Evolutionary conservation across 306 rosid species (phyloP).

Genomic region (Datisca glomerata): DNA sequence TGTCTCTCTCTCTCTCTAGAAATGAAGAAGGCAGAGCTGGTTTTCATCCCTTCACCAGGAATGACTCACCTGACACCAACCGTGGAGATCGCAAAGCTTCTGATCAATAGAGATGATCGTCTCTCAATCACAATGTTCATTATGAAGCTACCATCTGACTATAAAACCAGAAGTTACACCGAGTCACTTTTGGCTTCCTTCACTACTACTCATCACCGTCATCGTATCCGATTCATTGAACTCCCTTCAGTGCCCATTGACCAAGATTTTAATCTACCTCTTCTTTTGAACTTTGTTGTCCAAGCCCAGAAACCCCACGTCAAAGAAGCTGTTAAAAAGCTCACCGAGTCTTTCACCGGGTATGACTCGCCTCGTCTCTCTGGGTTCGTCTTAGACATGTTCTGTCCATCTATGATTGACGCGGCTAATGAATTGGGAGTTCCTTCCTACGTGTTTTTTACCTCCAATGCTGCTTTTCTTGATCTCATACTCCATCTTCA

Average conservation of each 20-base stretch:
- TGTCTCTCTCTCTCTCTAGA: neutral
- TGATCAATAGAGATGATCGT: conserved; percentile 4
- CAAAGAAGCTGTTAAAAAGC: conserved; percentile 6
- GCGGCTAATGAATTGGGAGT: neutral
- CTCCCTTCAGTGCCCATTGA: neutral
- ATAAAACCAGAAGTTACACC: neutral
- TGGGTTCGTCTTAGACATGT: neutral
- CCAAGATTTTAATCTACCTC: neutral
- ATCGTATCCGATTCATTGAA: neutral
- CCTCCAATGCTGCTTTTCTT: neutral
- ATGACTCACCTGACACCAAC: conserved; percentile 10
- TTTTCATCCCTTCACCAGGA: conserved; percentile 9
- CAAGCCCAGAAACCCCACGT: conserved; percentile 1
- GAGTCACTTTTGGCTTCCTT: neutral
- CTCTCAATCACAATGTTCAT: conserved; percentile 9
- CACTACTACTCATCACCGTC: neutral
- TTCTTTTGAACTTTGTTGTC: neutral
- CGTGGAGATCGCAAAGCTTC: conserved; percentile 16
- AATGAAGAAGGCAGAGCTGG: conserved; percentile 9
- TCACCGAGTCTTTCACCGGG: neutral
- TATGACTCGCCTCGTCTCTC: conserved; percentile 3
- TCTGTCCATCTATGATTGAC: neutral
- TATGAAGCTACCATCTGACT: conserved; percentile 1
- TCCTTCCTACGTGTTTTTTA: neutral
- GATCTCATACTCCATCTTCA: neutral